Evolutionary conservation across 305 asterid species (phyloP), one percentile per base, ranked within the genome.

Genomic region (Nicotiana rustica): DNA sequence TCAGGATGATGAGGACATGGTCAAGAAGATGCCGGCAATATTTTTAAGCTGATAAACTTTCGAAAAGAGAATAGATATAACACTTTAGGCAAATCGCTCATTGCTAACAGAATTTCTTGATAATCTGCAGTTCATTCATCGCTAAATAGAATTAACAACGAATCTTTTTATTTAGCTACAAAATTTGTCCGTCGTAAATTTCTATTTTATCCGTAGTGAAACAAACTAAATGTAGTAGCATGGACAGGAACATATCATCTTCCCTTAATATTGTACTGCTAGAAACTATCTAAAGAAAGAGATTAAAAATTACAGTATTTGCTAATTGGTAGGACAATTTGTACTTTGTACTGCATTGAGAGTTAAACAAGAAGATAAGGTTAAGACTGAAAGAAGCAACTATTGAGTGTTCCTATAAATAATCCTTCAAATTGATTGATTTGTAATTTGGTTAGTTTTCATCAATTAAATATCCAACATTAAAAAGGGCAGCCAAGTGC

Each of bases 311-410:
- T 41, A 41, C 49, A 71, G 19, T 19, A 44, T 41, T 12, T 44
- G 38, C 29, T 73, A 49, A 14, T 47, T 49, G 64, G 64, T 49
- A 49, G 15, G 9, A 21, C 25, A 73, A 1, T 0, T 21, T 9
- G 44, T 73, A 73, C 44, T 73, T 49, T 73, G 79, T 73, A 49
- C 79, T 73, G 8, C 6, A 73, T 49, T 73, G 15, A 41, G 21
- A 25, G 41, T 6, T 0, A 25, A 15, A 13, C 25, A 49, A 49
- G 61, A 71, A 44, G 78, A 71, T 29, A 75, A 75, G 44, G 10
- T 15, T 41, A 71, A 52, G 85, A 49, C 77, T 81, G 47, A 76
- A 19, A 81, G 65, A 71, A 70, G 71, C 78, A 78, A 35, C 70
- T 71, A 67, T 70, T 47, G 36, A 60, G 65, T 25, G 29, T 82